Conservation (phyloP, 2,329 filamentous ascomycete species). For the Trichoderma oligosporum region DNA sequence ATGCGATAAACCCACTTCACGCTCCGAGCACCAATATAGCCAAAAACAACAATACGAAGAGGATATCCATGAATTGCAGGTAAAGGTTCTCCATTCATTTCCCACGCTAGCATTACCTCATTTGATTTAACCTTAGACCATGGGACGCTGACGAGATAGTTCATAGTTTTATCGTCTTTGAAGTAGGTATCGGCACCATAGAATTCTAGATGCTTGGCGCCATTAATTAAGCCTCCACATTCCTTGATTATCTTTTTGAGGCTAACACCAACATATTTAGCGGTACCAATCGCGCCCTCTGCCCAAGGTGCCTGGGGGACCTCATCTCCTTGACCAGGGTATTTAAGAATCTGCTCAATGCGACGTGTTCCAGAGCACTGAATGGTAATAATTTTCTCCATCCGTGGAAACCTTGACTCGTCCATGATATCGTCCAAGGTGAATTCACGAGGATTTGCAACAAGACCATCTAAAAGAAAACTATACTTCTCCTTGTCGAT, state of each 20-base stretch:
- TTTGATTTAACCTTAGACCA: slow-evolving; percentile 14
- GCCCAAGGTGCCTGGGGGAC: slow-evolving; percentile 8
- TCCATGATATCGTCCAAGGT: slow-evolving; percentile 9
- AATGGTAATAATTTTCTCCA: not conserved
- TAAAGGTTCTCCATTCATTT: slow-evolving; percentile 4
- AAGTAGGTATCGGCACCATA: slow-evolving; percentile 13
- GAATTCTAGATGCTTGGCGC: slow-evolving; percentile 7
- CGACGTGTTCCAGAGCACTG: slow-evolving; percentile 12
- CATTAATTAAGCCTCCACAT: not conserved
- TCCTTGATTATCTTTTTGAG: slow-evolving; percentile 8
- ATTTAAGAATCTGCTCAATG: slow-evolving; percentile 12
- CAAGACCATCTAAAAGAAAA: not conserved
- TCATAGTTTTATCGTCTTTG: slow-evolving; percentile 14
- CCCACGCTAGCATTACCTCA: slow-evolving; percentile 8
- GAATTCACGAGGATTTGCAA: slow-evolving; percentile 1
- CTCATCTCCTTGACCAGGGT: slow-evolving; percentile 8
- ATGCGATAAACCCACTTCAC: slow-evolving; percentile 15
- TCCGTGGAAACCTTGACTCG: slow-evolving; percentile 11
- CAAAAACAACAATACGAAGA: slow-evolving; percentile 7
- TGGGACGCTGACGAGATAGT: slow-evolving; percentile 8
- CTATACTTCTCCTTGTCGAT: slow-evolving; percentile 13
- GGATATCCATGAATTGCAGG: slow-evolving; percentile 6
- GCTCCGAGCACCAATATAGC: slow-evolving; percentile 6
- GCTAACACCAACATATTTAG: not conserved
- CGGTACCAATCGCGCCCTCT: slow-evolving; percentile 11